A percentile compares a stretch with the other conserved stretches of the same genome.
phyloP scores from a whole-genome alignment of 2,329 filamentous ascomycete species.

The Penicillium janthinellum region DNA sequence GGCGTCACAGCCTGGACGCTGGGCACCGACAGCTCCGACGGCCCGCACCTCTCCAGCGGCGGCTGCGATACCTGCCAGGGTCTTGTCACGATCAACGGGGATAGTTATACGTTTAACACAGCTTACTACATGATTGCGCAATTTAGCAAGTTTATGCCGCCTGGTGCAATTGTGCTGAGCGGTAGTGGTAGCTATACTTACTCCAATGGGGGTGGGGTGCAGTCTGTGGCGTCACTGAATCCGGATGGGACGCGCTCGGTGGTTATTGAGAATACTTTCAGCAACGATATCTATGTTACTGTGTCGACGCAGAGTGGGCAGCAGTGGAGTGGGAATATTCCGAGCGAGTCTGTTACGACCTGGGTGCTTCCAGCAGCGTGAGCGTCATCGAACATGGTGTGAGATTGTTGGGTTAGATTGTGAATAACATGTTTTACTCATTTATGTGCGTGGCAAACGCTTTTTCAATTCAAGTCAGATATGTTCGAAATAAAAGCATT shows the following conservation, averaged over 20 bases:
- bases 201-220: slow-evolving; percentile 37
- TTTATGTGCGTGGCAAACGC: neutral
- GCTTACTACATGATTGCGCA: slow-evolving; percentile 60
- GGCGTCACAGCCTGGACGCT: slow-evolving; percentile 36
- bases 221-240: slow-evolving; percentile 52
- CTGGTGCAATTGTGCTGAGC: slow-evolving; percentile 47
- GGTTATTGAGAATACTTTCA: slow-evolving; percentile 52
- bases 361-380: slow-evolving; percentile 30
- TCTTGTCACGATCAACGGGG: slow-evolving; percentile 33
- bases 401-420: neutral
- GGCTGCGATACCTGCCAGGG: slow-evolving; percentile 33
- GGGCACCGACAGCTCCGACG: slow-evolving; percentile 29
- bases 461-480: neutral
- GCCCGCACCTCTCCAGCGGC: slow-evolving; percentile 32
- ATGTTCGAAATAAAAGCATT: neutral
- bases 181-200: slow-evolving; percentile 51
- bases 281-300: slow-evolving; percentile 49
- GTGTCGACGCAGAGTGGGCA: slow-evolving; percentile 25
- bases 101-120: slow-evolving; percentile 50
- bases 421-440: neutral
- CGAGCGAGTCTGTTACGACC: slow-evolving; percentile 32
- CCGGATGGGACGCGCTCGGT: slow-evolving; percentile 51
- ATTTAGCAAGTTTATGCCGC: slow-evolving; percentile 53
- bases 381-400: neutral
- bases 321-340: slow-evolving; percentile 33